These are phyloP conservation scores for Alternaria sp. DNA, from an alignment of 2,329 filamentous ascomycete species.

Conservation along the genomic window DNA sequence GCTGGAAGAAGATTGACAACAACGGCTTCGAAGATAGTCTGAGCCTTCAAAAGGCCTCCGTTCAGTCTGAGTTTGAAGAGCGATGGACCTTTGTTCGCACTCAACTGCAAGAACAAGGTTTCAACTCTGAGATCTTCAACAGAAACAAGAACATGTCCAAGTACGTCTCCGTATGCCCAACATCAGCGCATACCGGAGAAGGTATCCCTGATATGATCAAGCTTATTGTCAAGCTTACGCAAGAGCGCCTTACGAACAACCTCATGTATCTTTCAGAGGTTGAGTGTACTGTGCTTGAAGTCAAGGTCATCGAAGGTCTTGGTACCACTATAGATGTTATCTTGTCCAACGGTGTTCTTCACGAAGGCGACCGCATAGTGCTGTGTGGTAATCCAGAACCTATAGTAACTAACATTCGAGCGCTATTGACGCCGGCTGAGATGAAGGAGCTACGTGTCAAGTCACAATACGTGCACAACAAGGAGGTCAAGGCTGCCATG, in stretches of 20 bases:
- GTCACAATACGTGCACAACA: slow-evolving; percentile 97
- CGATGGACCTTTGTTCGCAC: slow-evolving; percentile 90
- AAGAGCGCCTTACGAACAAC: slow-evolving; percentile 95
- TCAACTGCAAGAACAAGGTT: slow-evolving; percentile 93
- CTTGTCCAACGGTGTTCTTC: slow-evolving; percentile 91
- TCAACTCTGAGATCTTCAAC: slow-evolving; percentile 96
- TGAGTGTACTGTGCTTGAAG: slow-evolving; percentile 96
- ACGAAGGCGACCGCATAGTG: slow-evolving; percentile 93
- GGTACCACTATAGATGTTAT: slow-evolving; percentile 99
- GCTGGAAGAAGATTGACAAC: slow-evolving; percentile 98
- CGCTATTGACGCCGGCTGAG: slow-evolving; percentile 88
- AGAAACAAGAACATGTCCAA: slow-evolving; percentile 98
- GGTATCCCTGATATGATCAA: slow-evolving; percentile 99
- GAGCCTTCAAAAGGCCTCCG: slow-evolving; percentile 86
- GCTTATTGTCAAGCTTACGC: slow-evolving; percentile 88
- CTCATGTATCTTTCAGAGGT: slow-evolving; percentile 99
- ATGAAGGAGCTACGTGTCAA: slow-evolving; percentile 95
- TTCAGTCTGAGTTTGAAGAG: slow-evolving; percentile 93
- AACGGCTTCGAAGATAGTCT: slow-evolving; percentile 97
- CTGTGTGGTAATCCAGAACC: slow-evolving; percentile 96
- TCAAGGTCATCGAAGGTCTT: slow-evolving; percentile 98
- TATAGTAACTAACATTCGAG: slow-evolving; percentile 94
- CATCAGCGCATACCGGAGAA: slow-evolving; percentile 97
- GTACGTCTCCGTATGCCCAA: slow-evolving; percentile 94
- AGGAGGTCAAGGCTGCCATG: slow-evolving; percentile 96